Evolutionary conservation across 108 stramenopile genomes (phyloP).

Genomic region (Nitzschia palea): DNA sequence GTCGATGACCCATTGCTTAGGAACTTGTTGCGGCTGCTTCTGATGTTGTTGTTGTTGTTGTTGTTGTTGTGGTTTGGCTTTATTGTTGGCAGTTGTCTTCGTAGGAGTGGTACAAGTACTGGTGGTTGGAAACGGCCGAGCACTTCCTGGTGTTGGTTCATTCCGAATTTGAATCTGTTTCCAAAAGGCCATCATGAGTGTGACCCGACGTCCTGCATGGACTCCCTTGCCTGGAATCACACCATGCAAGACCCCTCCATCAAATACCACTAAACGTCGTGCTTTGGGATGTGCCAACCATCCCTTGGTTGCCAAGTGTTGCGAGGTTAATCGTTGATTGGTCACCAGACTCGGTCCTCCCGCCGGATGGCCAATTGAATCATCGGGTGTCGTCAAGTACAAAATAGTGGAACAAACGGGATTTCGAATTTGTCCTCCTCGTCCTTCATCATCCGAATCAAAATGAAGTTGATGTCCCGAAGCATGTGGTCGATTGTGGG

Average conservation of each 20-base stretch:
- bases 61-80: too few species aligned
- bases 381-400: constrained; percentile 43
- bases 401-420: constrained; percentile 78
- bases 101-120: background rate
- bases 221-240: constrained; percentile 86
- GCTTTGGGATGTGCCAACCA: constrained; percentile 68
- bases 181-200: constrained; percentile 94
- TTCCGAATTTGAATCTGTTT: constrained; percentile 58
- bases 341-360: constrained; percentile 87
- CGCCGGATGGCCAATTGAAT: background rate
- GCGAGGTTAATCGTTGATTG: constrained; percentile 55
- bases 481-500: constrained; percentile 90
- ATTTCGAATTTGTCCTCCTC: constrained; percentile 67
- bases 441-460: constrained; percentile 87
- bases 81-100: too few species aligned
- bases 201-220: constrained; percentile 58
- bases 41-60: too few species aligned
- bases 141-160: constrained; percentile 52
- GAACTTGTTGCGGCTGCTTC: background rate
- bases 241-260: constrained; percentile 84
- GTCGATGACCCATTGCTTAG: constrained; percentile 27
- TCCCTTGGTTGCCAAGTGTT: constrained; percentile 60
- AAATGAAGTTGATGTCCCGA: constrained; percentile 93
- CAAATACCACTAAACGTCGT: constrained; percentile 73
- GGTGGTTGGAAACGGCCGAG: constrained; percentile 59